These are phyloP conservation scores for Singerocomus rubriflavus DNA, from an alignment of 1,284 basidiomycete species.

Conservation along the genomic window DNA sequence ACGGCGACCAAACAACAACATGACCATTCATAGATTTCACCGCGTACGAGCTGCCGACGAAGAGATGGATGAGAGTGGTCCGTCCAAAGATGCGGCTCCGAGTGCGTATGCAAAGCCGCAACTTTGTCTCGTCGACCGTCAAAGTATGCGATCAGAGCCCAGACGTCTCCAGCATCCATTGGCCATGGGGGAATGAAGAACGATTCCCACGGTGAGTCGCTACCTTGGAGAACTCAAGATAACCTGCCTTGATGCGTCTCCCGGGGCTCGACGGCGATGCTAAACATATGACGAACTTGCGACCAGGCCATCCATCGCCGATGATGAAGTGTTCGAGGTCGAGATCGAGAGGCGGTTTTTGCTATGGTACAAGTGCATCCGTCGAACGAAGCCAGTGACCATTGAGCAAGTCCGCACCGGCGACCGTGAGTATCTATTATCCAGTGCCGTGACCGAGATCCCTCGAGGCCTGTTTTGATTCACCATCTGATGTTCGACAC, in stretches of 20 bases:
- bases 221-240: too few species aligned
- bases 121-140: constrained; percentile 18
- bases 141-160: neutral
- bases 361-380: constrained; percentile 24
- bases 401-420: constrained; percentile 22
- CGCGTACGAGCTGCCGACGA: constrained; percentile 21
- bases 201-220: constrained; percentile 17
- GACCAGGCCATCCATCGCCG: constrained; percentile 13
- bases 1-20: neutral
- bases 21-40: constrained; percentile 19
- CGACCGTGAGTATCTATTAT: constrained; percentile 11
- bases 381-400: constrained; percentile 19
- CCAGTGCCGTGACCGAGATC: neutral
- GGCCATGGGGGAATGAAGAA: constrained; percentile 15
- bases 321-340: constrained; percentile 19
- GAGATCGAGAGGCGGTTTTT: constrained; percentile 20
- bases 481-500: neutral
- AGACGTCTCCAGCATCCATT: constrained; percentile 6
- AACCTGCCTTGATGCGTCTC: neutral
- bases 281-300: neutral
- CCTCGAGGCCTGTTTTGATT: neutral
- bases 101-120: constrained; percentile 8
- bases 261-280: neutral
- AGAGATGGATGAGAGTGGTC: constrained; percentile 21
- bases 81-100: constrained; percentile 24